Evolutionary conservation across 208 protist genomes (phyloP).

Genomic region (Leishmania turanica): DNA sequence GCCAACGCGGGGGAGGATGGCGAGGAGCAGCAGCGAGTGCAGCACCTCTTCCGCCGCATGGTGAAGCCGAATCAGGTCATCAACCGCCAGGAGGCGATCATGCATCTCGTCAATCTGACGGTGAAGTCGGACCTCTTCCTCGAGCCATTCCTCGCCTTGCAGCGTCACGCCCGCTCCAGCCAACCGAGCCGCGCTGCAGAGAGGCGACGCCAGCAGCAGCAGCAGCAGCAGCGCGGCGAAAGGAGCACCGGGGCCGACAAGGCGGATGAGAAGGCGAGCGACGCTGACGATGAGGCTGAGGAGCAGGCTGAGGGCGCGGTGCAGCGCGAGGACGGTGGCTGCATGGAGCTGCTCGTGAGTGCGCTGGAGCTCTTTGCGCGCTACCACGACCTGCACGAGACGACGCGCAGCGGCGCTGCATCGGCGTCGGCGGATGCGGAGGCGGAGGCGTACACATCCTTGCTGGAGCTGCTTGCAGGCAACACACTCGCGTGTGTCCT

Average conservation of each 20-base stretch:
- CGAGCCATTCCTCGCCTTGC: slow-evolving; percentile 80
- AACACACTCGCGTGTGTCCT: slow-evolving; percentile 92
- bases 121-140: slow-evolving; percentile 89
- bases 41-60: slow-evolving; percentile 71
- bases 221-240: slow-evolving; percentile 12
- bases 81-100: slow-evolving; percentile 85
- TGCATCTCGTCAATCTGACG: slow-evolving; percentile 77
- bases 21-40: slow-evolving; percentile 37
- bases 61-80: slow-evolving; percentile 91
- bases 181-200: slow-evolving; percentile 14
- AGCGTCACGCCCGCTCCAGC: slow-evolving; percentile 44
- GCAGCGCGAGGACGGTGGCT: slow-evolving; percentile 50
- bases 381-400: slow-evolving; percentile 72
- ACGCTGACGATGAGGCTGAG: slow-evolving; percentile 18
- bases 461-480: slow-evolving; percentile 86
- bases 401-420: slow-evolving; percentile 23
- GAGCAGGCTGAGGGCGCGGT: slow-evolving; percentile 25
- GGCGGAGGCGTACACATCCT: slow-evolving; percentile 76
- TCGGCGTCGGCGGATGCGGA: slow-evolving; percentile 27
- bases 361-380: slow-evolving; percentile 81
- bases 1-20: slow-evolving; percentile 8
- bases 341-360: slow-evolving; percentile 77
- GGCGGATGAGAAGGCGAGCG: slow-evolving; percentile 26
- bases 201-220: slow-evolving; percentile 13
- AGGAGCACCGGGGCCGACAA: background rate